phyloP scores from a whole-genome alignment of 164 flowering plant genomes.

The Magnolia kwangsiensis region DNA sequence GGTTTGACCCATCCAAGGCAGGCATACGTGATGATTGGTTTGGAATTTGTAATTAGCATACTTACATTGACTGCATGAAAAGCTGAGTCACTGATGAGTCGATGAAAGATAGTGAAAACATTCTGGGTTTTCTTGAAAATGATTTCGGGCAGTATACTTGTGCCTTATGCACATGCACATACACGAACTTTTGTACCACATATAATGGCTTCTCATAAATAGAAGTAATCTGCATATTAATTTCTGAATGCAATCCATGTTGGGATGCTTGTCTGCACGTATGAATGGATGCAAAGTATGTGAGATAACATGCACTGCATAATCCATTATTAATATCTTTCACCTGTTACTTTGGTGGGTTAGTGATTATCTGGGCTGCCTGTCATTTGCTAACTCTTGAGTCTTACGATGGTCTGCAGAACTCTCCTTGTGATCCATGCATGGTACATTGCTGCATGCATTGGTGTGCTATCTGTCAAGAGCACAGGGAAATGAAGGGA shows the following conservation, averaged over 20 bases:
- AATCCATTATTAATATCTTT: neutral
- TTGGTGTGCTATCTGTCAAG: conserved; percentile 96
- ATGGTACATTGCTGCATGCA: conserved; percentile 91
- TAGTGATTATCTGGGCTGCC: neutral
- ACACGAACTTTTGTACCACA: neutral
- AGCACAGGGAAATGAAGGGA: conserved; percentile 93
- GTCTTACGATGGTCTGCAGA: conserved; percentile 38
- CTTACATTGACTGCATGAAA: no score
- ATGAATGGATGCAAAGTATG: no score
- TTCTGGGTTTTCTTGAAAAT: no score
- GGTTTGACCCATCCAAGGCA: neutral
- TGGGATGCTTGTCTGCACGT: no score
- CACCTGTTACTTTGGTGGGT: neutral
- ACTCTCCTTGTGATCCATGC: conserved; percentile 97
- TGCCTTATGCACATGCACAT: neutral
- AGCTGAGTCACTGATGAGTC: no score
- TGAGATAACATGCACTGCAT: neutral
- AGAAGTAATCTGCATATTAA: no score
- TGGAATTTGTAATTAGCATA: neutral
- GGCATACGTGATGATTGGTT: neutral
- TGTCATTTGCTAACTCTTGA: neutral
- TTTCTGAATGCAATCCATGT: no score
- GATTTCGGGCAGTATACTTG: neutral
- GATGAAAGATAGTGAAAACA: no score
- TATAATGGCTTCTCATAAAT: no score